Conservation (phyloP, 2,329 filamentous ascomycete genomes). For the Aspergillus intermedius region DNA sequence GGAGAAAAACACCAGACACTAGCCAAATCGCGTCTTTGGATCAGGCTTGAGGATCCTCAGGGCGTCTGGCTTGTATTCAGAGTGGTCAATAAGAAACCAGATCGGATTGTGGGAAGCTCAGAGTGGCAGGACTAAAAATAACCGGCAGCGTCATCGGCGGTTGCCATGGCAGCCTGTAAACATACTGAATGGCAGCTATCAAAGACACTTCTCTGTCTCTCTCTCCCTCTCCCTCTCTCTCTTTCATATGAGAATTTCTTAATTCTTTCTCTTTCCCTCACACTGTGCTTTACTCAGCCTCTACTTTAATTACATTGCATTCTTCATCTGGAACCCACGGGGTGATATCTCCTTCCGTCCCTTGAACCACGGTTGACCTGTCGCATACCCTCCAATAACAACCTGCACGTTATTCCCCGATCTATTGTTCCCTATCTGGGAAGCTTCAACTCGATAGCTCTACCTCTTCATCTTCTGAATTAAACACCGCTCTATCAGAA, state of each 20-base stretch:
- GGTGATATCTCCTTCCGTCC: too few species aligned
- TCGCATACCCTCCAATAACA: not conserved
- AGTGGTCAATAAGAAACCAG: too few species aligned
- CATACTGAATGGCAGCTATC: slow-evolving; percentile 12
- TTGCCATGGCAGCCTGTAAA: slow-evolving; percentile 38
- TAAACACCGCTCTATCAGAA: not conserved
- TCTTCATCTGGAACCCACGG: too few species aligned
- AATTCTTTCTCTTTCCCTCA: not conserved
- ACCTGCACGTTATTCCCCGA: not conserved
- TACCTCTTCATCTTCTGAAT: not conserved
- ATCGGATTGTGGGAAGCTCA: too few species aligned
- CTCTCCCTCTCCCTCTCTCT: not conserved
- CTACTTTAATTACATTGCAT: too few species aligned
- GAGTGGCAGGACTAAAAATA: not conserved
- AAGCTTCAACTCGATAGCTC: not conserved
- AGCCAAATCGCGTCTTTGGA: not conserved
- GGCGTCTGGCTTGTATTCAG: too few species aligned
- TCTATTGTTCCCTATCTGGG: not conserved
- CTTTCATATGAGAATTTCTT: not conserved
- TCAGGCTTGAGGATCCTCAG: too few species aligned
- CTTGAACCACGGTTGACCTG: slow-evolving; percentile 5
- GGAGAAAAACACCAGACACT: slow-evolving; percentile 5
- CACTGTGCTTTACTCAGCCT: too few species aligned
- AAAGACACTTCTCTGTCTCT: not conserved
- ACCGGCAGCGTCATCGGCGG: slow-evolving; percentile 8